phyloP scores from a whole-genome alignment of 176 grass and related monocot genomes.

The Carex cristatella region DNA sequence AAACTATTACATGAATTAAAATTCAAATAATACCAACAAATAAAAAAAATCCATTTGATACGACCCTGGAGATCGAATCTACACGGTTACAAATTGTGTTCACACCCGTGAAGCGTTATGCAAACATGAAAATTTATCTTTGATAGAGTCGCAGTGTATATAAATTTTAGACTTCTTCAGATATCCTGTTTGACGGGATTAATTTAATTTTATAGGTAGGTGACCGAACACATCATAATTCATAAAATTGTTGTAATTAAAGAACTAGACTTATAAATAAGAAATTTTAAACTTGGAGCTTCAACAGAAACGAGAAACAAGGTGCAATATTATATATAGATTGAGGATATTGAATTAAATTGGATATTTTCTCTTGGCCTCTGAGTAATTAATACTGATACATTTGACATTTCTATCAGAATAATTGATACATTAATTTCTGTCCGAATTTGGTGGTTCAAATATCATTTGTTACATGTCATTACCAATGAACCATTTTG shows the following conservation, averaged over 20 bases:
- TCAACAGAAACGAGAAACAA: not conserved
- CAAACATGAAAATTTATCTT: not conserved
- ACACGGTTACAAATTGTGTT: not conserved
- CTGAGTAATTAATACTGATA: not conserved
- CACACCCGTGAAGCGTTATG: not conserved
- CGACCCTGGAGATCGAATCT: not conserved
- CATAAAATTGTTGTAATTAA: not conserved
- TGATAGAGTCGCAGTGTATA: not conserved
- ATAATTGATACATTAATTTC: not conserved
- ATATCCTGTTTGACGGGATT: not conserved
- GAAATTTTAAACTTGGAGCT: not conserved
- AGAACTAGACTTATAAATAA: not conserved
- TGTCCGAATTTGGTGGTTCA: not conserved
- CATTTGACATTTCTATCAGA: not conserved
- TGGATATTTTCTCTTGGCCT: not conserved
- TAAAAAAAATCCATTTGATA: not conserved
- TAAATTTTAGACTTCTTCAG: not conserved
- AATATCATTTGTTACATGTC: not conserved
- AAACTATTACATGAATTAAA: not conserved
- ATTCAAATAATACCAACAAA: not conserved
- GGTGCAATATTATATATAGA: not conserved
- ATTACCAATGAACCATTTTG: not conserved
- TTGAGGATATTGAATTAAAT: not conserved
- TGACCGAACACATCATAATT: not conserved
- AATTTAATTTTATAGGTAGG: not conserved